A percentile compares a stretch with the other conserved stretches of the same genome.
phyloP scores from a whole-genome alignment of 441 rosid species.

The Lagerstroemia fauriei region DNA sequence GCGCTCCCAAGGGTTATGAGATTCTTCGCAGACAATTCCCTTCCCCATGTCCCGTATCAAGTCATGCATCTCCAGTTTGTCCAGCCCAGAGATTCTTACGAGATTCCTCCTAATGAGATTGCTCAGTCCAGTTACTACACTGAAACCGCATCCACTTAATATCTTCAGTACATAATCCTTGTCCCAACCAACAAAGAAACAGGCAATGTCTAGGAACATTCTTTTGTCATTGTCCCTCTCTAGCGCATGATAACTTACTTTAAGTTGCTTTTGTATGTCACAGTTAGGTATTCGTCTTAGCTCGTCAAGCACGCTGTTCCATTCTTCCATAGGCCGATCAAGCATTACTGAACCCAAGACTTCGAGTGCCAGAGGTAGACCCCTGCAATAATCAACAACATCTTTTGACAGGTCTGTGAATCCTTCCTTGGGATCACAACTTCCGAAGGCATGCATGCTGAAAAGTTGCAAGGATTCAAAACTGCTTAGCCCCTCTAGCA shows the following conservation, averaged over 20 bases:
- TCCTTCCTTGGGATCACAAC: neutral
- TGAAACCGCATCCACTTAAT: conserved; percentile 24
- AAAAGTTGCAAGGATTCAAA: conserved; percentile 12
- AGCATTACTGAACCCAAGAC: neutral
- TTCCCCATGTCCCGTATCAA: conserved; percentile 56
- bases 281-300: conserved; percentile 20
- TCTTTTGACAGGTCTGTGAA: neutral
- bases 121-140: conserved; percentile 28
- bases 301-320: conserved; percentile 30
- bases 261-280: conserved; percentile 33
- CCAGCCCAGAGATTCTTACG: conserved; percentile 17
- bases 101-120: conserved; percentile 37
- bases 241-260: conserved; percentile 46
- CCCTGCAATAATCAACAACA: neutral
- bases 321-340: conserved; percentile 12
- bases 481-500: neutral
- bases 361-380: conserved; percentile 14
- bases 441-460: conserved; percentile 7
- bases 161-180: conserved; percentile 20
- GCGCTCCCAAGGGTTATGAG: conserved; percentile 38
- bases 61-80: conserved; percentile 42
- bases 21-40: conserved; percentile 47
- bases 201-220: conserved; percentile 44
- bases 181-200: conserved; percentile 36
- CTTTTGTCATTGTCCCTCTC: conserved; percentile 30